phyloP scores from a whole-genome alignment of 306 rosid genomes.

The Pyrus communis region DNA sequence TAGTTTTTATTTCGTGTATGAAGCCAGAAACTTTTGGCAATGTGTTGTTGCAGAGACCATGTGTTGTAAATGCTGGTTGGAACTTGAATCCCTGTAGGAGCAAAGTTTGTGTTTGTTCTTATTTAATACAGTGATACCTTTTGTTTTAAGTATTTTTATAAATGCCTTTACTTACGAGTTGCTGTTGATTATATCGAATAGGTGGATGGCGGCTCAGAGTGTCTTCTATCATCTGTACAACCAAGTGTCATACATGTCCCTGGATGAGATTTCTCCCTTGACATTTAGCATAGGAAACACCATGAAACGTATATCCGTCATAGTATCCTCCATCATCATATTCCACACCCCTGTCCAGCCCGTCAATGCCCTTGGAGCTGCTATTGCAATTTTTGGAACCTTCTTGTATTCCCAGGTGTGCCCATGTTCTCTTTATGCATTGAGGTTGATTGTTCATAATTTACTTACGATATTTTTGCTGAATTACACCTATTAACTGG shows the following conservation, averaged over 20 bases:
- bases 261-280: constrained; percentile 94
- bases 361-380: constrained; percentile 87
- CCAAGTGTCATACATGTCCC: constrained; percentile 96
- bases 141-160: neutral
- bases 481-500: neutral
- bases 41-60: neutral
- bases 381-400: constrained; percentile 88
- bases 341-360: constrained; percentile 96
- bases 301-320: constrained; percentile 96
- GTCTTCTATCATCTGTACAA: constrained; percentile 93
- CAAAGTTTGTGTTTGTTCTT: neutral
- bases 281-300: constrained; percentile 96
- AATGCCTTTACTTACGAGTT: constrained; percentile 1
- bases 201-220: constrained; percentile 98
- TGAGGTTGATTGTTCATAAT: neutral
- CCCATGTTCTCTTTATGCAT: constrained; percentile 4
- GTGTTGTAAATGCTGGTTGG: constrained; percentile 5
- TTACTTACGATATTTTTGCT: neutral
- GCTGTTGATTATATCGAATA: constrained; percentile 20
- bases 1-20: neutral
- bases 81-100: neutral
- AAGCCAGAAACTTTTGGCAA: neutral
- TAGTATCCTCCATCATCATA: constrained; percentile 89
- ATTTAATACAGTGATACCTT: neutral
- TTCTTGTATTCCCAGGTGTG: constrained; percentile 92